These are phyloP conservation scores for Aspergillus sp. DNA, from an alignment of 2,329 filamentous ascomycete genomes.

Conservation along the genomic window DNA sequence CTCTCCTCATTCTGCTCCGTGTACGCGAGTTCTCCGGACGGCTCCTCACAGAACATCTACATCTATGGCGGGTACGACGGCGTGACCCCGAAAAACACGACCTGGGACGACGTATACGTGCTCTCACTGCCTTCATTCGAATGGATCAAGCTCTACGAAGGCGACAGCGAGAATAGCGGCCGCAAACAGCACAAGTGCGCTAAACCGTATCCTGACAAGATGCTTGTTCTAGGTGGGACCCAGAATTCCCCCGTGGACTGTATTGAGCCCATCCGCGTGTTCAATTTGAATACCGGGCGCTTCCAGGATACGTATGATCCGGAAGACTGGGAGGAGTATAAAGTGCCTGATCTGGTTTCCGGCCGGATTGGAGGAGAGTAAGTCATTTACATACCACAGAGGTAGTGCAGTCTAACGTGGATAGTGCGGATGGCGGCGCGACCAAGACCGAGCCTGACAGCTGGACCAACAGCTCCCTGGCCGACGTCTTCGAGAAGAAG, in stretches of 20 bases:
- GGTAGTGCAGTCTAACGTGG: neutral
- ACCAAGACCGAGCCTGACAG: slow-evolving; percentile 2
- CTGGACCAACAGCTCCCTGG: slow-evolving; percentile 10
- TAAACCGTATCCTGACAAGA: slow-evolving; percentile 50
- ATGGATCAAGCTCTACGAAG: slow-evolving; percentile 43
- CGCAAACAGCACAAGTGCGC: slow-evolving; percentile 35
- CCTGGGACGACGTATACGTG: slow-evolving; percentile 48
- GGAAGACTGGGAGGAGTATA: slow-evolving; percentile 9
- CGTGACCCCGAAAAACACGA: slow-evolving; percentile 23
- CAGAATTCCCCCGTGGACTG: neutral
- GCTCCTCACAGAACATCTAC: slow-evolving; percentile 49
- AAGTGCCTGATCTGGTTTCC: slow-evolving; percentile 10
- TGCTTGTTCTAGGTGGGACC: slow-evolving; percentile 40
- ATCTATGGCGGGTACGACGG: slow-evolving; percentile 51
- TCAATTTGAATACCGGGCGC: slow-evolving; percentile 13
- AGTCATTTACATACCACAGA: no score
- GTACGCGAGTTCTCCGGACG: slow-evolving; percentile 38
- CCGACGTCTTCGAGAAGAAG: slow-evolving; percentile 1
- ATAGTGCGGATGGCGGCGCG: slow-evolving; percentile 9
- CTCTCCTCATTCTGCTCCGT: slow-evolving; percentile 43
- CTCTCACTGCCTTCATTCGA: slow-evolving; percentile 49
- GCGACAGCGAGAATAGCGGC: slow-evolving; percentile 10
- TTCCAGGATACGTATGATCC: slow-evolving; percentile 15
- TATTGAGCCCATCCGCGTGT: slow-evolving; percentile 11
- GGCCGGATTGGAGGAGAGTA: slow-evolving; percentile 12